A percentile compares a stretch with the other conserved stretches of the same genome.
These are phyloP conservation scores for Austropuccinia psidii DNA, from an alignment of 1,284 basidiomycete genomes.

Conservation along the genomic window DNA sequence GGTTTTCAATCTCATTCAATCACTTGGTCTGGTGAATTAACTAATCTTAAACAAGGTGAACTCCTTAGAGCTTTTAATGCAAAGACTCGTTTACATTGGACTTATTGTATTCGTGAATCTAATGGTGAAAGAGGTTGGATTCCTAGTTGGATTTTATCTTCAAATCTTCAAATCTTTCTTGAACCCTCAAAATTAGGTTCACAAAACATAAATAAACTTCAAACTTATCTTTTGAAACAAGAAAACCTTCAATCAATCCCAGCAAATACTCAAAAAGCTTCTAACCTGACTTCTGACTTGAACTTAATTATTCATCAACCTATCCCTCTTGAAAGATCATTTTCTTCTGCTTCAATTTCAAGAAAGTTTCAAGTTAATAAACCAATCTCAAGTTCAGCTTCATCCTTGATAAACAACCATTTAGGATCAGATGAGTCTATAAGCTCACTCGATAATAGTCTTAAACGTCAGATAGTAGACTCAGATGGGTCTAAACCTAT, in stretches of 20 bases:
- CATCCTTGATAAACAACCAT: too few species aligned
- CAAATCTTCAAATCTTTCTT: conserved; percentile 12
- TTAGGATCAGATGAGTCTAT: too few species aligned
- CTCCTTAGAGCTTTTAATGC: conserved; percentile 13
- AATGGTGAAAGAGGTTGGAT: conserved; percentile 29
- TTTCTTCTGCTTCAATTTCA: too few species aligned
- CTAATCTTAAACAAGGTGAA: conserved; percentile 15
- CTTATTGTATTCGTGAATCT: conserved; percentile 27
- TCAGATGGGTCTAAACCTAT: too few species aligned
- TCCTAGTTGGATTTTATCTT: conserved; percentile 29
- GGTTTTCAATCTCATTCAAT: conserved; percentile 10
- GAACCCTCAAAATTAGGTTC: neutral
- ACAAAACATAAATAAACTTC: neutral
- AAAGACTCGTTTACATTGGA: conserved; percentile 31
- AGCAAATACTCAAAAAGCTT: too few species aligned
- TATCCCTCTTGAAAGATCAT: too few species aligned
- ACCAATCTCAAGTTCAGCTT: too few species aligned
- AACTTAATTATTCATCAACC: too few species aligned
- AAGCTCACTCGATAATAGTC: too few species aligned
- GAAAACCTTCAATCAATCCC: neutral
- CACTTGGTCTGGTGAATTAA: conserved; percentile 33
- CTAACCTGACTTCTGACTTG: too few species aligned
- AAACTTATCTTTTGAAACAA: neutral
- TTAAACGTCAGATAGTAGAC: too few species aligned
- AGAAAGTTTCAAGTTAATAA: too few species aligned